Evolutionary conservation across 805 yeast genomes (phyloP).

Genomic region (Candida nitratophila): DNA sequence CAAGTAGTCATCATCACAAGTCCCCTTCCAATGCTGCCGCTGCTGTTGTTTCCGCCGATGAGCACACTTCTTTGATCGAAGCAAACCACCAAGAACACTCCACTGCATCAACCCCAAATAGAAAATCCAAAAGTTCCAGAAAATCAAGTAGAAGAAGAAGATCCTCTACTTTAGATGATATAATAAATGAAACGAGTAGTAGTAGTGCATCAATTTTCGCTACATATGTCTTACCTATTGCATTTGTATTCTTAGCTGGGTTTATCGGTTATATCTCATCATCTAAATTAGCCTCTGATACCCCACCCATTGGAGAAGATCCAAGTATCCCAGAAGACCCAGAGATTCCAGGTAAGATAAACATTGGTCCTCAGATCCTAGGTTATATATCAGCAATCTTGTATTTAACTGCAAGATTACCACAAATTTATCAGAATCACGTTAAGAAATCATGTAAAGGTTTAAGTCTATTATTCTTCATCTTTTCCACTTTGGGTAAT

Average conservation of each 20-base stretch:
- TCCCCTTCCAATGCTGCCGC: too few species aligned
- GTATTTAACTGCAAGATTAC: slow-evolving; percentile 66
- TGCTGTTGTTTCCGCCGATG: slow-evolving; percentile 17
- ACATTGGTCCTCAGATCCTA: slow-evolving; percentile 53
- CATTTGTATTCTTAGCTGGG: slow-evolving; percentile 60
- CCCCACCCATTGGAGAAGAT: slow-evolving; percentile 15
- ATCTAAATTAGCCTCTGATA: slow-evolving; percentile 22
- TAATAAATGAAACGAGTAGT: slow-evolving; percentile 39
- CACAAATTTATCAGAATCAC: slow-evolving; percentile 81
- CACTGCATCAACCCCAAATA: neutral
- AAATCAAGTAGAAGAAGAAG: slow-evolving; percentile 25
- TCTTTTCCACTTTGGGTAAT: slow-evolving; percentile 70
- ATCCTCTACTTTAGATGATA: slow-evolving; percentile 45
- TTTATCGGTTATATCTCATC: slow-evolving; percentile 50
- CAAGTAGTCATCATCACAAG: too few species aligned
- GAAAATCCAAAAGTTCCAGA: slow-evolving; percentile 10
- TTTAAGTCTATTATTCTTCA: slow-evolving; percentile 72
- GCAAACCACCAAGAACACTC: neutral
- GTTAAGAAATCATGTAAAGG: slow-evolving; percentile 77
- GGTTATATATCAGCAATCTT: slow-evolving; percentile 66
- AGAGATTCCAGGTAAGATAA: slow-evolving; percentile 17
- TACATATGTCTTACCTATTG: slow-evolving; percentile 49
- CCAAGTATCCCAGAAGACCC: slow-evolving; percentile 10
- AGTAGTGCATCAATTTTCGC: slow-evolving; percentile 35
- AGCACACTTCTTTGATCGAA: slow-evolving; percentile 28